Evolutionary conservation across 306 rosid species (phyloP).

Genomic region (Acacia confusa): DNA sequence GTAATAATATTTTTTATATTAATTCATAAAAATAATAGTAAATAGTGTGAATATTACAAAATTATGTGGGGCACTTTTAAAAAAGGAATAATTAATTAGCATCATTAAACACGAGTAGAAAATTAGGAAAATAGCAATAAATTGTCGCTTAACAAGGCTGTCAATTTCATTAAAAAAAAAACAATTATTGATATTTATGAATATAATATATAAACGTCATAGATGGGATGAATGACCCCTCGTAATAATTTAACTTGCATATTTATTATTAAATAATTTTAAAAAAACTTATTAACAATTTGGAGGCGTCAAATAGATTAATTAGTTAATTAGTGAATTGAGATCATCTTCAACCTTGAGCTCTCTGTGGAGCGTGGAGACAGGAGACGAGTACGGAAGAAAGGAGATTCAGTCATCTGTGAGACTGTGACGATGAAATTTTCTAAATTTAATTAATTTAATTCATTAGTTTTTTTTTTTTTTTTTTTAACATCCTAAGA

Average conservation of each 20-base stretch:
- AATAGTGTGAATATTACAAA: neutral
- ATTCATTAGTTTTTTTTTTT: too few species aligned
- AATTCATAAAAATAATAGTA: too few species aligned
- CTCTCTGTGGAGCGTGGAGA: neutral
- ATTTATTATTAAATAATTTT: neutral
- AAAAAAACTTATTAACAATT: neutral
- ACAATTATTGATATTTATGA: neutral
- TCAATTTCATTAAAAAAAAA: too few species aligned
- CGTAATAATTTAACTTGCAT: neutral
- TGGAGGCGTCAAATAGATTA: neutral
- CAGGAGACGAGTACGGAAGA: neutral
- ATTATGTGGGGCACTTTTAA: neutral
- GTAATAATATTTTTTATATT: too few species aligned
- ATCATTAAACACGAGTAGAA: neutral
- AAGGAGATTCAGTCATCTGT: neutral
- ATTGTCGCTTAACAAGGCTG: neutral
- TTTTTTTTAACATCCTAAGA: too few species aligned
- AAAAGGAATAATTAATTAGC: neutral
- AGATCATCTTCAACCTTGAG: neutral
- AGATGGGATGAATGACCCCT: neutral
- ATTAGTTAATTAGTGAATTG: neutral
- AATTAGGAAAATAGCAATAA: neutral
- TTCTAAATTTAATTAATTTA: too few species aligned
- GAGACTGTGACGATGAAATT: neutral
- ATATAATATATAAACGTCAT: neutral